Conservation (phyloP, 1,284 basidiomycete species). For the Leccinum variabile region DNA sequence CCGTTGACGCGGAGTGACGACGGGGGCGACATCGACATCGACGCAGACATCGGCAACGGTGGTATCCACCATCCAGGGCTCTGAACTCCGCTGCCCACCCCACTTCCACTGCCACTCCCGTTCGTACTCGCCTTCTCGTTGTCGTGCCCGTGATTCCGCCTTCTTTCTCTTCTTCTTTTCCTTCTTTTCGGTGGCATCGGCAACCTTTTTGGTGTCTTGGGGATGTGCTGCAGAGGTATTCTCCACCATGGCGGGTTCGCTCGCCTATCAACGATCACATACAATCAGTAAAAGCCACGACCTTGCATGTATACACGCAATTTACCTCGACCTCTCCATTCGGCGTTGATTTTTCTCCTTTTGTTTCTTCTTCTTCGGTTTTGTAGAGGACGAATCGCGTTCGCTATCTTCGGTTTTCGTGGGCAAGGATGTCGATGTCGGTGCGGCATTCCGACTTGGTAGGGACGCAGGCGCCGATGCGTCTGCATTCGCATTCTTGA, state of each 20-base stretch:
- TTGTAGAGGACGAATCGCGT: slow-evolving; percentile 3
- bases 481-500: not conserved
- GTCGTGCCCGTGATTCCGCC: not conserved
- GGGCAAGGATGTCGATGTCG: not conserved
- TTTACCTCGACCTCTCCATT: slow-evolving; percentile 16
- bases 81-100: not conserved
- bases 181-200: not conserved
- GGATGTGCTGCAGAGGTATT: not conserved
- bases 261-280: slow-evolving; percentile 4
- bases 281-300: slow-evolving; percentile 10
- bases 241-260: slow-evolving; percentile 1
- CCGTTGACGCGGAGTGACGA: not conserved
- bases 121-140: not conserved
- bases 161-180: slow-evolving; percentile 18
- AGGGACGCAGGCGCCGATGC: not conserved
- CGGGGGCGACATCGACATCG: not conserved
- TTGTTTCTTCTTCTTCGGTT: slow-evolving; percentile 29
- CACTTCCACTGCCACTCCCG: slow-evolving; percentile 7
- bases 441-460: not conserved
- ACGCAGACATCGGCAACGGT: not conserved
- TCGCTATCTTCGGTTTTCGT: slow-evolving; percentile 3
- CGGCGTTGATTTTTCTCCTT: slow-evolving; percentile 27
- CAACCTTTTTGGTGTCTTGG: not conserved
- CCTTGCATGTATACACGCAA: slow-evolving; percentile 7
- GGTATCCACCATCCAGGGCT: not conserved